Evolutionary conservation across 352 stramenopile species (phyloP).

Genomic region (Phytopythium vexans): DNA sequence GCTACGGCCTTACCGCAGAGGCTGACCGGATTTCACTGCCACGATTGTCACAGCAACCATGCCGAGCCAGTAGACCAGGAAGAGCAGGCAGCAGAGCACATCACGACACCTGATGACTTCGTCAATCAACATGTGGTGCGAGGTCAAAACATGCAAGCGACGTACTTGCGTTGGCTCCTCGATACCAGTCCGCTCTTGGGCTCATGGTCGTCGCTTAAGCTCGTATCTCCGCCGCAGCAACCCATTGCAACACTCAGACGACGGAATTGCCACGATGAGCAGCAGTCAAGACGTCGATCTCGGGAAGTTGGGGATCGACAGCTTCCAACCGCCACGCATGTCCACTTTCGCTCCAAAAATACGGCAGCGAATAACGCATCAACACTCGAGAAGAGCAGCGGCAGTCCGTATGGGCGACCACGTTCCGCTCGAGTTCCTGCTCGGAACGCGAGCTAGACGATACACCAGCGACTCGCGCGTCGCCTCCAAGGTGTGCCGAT

Average conservation of each 20-base stretch:
- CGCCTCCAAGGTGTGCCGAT: not conserved
- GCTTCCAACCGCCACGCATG: no score
- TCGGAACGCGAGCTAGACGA: slow-evolving; percentile 36
- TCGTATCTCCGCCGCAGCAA: no score
- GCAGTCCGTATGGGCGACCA: slow-evolving; percentile 37
- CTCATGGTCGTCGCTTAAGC: not conserved
- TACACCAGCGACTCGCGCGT: slow-evolving; percentile 18
- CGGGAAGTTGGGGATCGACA: no score
- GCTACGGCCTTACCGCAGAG: slow-evolving; percentile 30
- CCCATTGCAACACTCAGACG: not conserved
- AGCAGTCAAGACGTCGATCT: not conserved
- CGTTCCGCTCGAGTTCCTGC: slow-evolving; percentile 67
- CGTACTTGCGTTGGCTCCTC: slow-evolving; percentile 27
- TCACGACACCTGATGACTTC: slow-evolving; percentile 59
- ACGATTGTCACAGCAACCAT: slow-evolving; percentile 72
- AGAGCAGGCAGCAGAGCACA: slow-evolving; percentile 74
- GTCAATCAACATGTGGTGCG: not conserved
- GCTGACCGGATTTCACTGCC: slow-evolving; percentile 59
- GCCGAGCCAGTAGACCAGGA: slow-evolving; percentile 84
- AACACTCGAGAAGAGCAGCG: not conserved
- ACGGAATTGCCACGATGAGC: not conserved
- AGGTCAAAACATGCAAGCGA: not conserved
- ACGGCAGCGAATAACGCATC: no score
- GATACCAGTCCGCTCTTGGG: slow-evolving; percentile 17
- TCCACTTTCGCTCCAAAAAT: no score